A percentile compares a stretch with the other conserved stretches of the same genome.
These are phyloP conservation scores for Chiua virens DNA, from an alignment of 768 basidiomycete genomes.

Conservation along the genomic window DNA sequence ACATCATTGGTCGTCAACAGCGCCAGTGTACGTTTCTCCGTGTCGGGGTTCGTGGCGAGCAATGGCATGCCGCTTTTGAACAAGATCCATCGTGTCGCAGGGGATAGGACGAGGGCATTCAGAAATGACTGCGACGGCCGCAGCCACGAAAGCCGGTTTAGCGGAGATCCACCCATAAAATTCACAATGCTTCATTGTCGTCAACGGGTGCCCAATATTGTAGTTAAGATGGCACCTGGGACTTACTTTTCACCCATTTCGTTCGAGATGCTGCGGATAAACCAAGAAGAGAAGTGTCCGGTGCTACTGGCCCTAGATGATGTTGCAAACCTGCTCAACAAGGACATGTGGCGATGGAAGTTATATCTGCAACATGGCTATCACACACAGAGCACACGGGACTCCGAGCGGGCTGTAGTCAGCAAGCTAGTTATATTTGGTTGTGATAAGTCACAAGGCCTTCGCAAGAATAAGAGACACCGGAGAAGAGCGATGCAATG, in stretches of 20 bases:
- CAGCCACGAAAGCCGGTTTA: conserved; percentile 84
- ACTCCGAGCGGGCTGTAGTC: neutral
- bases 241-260: conserved; percentile 35
- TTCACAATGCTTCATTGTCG: conserved; percentile 41
- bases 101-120: conserved; percentile 60
- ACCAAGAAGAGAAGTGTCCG: neutral
- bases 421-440: conserved; percentile 15
- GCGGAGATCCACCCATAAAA: conserved; percentile 61
- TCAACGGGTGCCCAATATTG: neutral
- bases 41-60: conserved; percentile 36
- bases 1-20: conserved; percentile 62
- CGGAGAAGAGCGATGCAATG: neutral
- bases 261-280: conserved; percentile 11
- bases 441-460: neutral
- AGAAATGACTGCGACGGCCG: conserved; percentile 73
- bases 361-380: neutral
- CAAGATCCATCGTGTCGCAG: conserved; percentile 72
- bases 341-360: conserved; percentile 5
- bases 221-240: neutral
- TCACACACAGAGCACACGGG: neutral
- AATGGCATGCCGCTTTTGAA: conserved; percentile 77
- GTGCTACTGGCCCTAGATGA: neutral
- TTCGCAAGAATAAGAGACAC: neutral
- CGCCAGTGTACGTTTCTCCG: conserved; percentile 42
- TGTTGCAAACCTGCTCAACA: conserved; percentile 11